Evolutionary conservation across 1,139 yeast genomes (phyloP), one percentile per base, ranked within the genome.

Genomic region (Nadsonia commutata): DNA sequence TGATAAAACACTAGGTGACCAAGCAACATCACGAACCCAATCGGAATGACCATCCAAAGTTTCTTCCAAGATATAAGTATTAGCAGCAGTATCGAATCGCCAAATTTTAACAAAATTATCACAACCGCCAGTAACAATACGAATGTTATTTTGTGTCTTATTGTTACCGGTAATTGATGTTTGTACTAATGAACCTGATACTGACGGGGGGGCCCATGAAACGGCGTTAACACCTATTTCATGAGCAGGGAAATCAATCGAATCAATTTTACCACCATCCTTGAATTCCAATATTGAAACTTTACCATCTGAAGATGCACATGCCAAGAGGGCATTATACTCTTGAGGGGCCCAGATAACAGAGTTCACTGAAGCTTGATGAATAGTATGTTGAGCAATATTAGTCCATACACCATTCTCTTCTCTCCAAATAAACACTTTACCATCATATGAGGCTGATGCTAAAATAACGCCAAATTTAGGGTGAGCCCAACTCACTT

Each of bases 401-500:
- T 78, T 80, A 27, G 82, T 69, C 98, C 98, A 93, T 55, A 72
- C 77, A 43, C 83, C 88, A 45, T 80, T 78, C 55, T 85, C 95
- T 62, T 90, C 96, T 58, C 86, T 81, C 98, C 98, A 90, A 55
- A 93, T 78, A 51, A 88, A 67, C 8, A 85, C 97, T 57, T 80
- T 81, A 45, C 98, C 98, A 58, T 90, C 98, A 57, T 85, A 93
- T 1, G 95, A 84, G 52, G 95, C 86, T 22, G 95, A 81, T 0
- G 98, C 98, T 52, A 90, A 70, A 51, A 90, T 84, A 5, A 86
- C 81, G 33, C 98, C 98, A 58, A 90, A 90, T 62, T 90, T 90
- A 38, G 99, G 98, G 60, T 93, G 98, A 2, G 98, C 97, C 99
- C 98, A 90, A 43, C 88, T 77, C 31, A 88, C 94, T 65, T 90